These are phyloP conservation scores for Tetradesmus obliquus DNA, from an alignment of 139 green algal genomes.

Conservation along the genomic window DNA sequence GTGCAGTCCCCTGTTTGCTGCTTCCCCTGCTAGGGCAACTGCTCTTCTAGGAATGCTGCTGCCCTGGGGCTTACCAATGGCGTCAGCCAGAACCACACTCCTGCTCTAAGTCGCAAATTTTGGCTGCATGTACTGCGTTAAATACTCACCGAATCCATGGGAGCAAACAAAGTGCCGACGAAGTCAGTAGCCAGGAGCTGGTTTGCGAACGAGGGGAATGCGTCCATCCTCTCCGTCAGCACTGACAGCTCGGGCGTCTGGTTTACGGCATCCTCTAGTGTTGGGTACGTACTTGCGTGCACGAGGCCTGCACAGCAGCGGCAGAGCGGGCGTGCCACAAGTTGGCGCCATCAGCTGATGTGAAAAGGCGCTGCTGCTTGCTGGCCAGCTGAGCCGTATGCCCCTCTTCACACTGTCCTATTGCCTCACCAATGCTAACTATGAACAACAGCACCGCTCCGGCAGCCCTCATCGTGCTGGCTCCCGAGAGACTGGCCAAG, in stretches of 20 bases:
- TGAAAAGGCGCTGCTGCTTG: too few species aligned
- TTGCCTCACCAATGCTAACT: not conserved
- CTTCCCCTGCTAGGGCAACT: not conserved
- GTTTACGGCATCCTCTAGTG: not conserved
- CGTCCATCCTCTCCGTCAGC: not conserved
- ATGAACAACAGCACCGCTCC: not conserved
- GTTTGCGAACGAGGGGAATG: not conserved
- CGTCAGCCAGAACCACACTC: not conserved
- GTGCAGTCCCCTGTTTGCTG: not conserved
- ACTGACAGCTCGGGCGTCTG: not conserved
- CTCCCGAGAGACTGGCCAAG: not conserved
- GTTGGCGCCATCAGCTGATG: not conserved
- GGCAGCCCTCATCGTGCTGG: not conserved
- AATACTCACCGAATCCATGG: not conserved
- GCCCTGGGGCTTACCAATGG: not conserved
- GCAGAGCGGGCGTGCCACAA: not conserved
- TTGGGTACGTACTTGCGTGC: not conserved
- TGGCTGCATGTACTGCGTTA: not conserved
- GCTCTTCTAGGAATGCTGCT: not conserved
- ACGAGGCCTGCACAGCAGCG: not conserved
- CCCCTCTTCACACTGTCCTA: not conserved
- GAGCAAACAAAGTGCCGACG: not conserved
- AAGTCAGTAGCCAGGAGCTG: not conserved
- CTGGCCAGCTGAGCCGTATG: not conserved
- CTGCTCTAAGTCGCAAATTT: not conserved